Evolutionary conservation across 495 filamentous ascomycete genomes (phyloP).

Genomic region (Xylaria acuta): DNA sequence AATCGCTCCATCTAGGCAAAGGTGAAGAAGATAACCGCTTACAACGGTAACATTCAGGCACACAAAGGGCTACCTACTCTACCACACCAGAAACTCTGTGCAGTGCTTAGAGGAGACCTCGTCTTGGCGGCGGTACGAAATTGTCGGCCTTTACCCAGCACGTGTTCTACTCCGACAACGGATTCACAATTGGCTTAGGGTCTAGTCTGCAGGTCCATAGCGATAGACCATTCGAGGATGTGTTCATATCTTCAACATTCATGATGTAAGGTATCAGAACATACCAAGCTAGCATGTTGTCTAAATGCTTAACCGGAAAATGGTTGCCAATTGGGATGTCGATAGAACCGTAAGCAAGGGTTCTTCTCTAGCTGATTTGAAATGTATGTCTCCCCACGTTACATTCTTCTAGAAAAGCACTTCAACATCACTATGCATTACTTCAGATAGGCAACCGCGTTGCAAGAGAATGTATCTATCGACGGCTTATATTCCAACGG

Average conservation of each 20-base stretch:
- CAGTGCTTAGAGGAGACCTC: neutral
- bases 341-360: neutral
- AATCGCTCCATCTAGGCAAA: constrained; percentile 1
- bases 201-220: neutral
- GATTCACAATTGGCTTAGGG: neutral
- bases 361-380: constrained; percentile 6
- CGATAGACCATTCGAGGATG: neutral
- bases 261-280: neutral
- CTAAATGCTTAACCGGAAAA: neutral
- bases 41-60: constrained; percentile 22
- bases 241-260: neutral
- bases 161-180: neutral
- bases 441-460: constrained; percentile 1
- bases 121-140: neutral
- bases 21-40: constrained; percentile 16
- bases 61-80: neutral
- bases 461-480: neutral
- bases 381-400: neutral
- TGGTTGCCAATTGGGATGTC: neutral
- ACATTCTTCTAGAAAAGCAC: neutral
- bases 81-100: neutral
- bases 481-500: constrained; percentile 6
- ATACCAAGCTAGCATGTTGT: neutral
- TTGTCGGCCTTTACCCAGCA: neutral
- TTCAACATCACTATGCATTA: neutral